A percentile compares a stretch with the other conserved stretches of the same genome.
phyloP scores from a whole-genome alignment of 495 filamentous ascomycete species.

The Poronia punctata region DNA sequence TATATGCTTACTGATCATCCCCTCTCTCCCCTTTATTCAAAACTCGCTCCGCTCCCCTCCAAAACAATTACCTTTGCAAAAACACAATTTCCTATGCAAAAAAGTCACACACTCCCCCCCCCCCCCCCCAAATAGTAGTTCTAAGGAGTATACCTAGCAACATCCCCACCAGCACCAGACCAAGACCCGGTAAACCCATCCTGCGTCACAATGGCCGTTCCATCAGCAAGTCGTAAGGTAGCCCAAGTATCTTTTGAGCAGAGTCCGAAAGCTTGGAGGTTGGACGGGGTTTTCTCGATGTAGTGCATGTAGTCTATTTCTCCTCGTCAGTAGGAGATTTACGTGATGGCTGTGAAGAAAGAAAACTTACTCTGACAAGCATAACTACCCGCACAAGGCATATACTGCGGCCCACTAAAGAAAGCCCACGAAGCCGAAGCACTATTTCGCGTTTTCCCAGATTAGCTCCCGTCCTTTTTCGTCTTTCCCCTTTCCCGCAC shows the following conservation, averaged over 20 bases:
- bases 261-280: slow-evolving; percentile 33
- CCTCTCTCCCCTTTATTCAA: not conserved
- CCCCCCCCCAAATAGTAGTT: no score
- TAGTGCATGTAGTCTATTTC: slow-evolving; percentile 29
- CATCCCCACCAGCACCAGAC: slow-evolving; percentile 39
- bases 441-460: no score
- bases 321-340: slow-evolving; percentile 6
- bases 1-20: no score
- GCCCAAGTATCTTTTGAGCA: slow-evolving; percentile 28
- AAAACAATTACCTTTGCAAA: no score
- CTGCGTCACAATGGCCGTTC: slow-evolving; percentile 24
- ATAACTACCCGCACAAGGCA: slow-evolving; percentile 22
- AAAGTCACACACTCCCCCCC: slow-evolving; percentile 1
- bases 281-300: slow-evolving; percentile 24
- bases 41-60: no score
- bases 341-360: not conserved
- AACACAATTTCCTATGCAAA: slow-evolving; percentile 3
- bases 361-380: slow-evolving; percentile 27
- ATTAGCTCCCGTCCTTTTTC: no score
- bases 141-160: slow-evolving; percentile 38
- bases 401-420: slow-evolving; percentile 46
- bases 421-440: slow-evolving; percentile 63
- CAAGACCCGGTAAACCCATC: slow-evolving; percentile 46
- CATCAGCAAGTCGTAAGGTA: slow-evolving; percentile 22
- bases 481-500: no score